Evolutionary conservation across 2,329 filamentous ascomycete species (phyloP), one percentile per base, ranked within the genome.

Genomic region (Trichophyton mentagrophytes): DNA sequence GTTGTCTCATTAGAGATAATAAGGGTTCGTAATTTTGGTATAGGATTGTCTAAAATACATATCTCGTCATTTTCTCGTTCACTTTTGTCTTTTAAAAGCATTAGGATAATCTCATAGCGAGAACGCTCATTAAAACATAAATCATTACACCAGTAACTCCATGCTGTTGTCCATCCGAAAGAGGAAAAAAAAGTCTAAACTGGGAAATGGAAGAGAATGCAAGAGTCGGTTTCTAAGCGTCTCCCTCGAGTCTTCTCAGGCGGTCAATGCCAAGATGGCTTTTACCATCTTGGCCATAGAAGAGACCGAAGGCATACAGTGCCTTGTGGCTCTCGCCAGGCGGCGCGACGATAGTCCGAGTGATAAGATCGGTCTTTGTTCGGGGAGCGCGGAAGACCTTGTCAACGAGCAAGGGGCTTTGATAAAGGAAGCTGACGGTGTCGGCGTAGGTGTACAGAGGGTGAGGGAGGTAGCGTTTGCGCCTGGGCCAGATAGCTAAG

Each of bases 341-440:
- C 0, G 74, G 72, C 0, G 73, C 77, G 74, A 49, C 82, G 58
- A 89, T 85, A 1, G 96, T 76, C 47, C 87, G 78, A 0, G 81
- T 84, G 22, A 86, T 80, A 20, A 96, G 79, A 65, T 90, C 86
- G 0, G 77, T 77, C 65, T 85, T 86, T n/a, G 80, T 85, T 30
- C 79, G 78, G 2, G 86, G 83, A 42, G 85, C 81, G 58, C 84
- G 80, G 70, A 96, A 92, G 0, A 87, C 82, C 8, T 84, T 79
- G 68, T 96, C 90, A 3, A 82, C 78, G 1, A 89, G 77, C 17
- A 95, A 77, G 25, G 86, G 85, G 49, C 85, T 85, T 66, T 86
- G 85, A 62, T 88, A 84, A 47, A 92, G 78, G 70, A 92, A 91
- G 68, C 84, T 86, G 66, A 95, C 81, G 22, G 91, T 78, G 70